Evolutionary conservation across 192 early-diverging fungal species (phyloP), one percentile per base, ranked within the genome.

Genomic region (Rhizophagus clarus): DNA sequence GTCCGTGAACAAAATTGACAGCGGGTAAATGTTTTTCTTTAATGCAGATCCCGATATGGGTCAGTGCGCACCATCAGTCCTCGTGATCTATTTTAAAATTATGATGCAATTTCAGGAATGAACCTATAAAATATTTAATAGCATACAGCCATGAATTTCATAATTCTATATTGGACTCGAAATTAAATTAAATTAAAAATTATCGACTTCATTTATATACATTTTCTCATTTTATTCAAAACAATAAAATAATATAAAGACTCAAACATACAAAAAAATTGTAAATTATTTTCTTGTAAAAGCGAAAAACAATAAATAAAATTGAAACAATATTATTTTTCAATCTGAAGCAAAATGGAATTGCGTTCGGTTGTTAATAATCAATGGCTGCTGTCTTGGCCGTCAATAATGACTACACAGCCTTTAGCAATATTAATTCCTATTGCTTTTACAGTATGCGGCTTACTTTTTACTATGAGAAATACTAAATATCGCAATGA

Each of bases 401-500:
- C 68, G 0, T 70, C 20, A n/a, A 24, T 17, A 14, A 42, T 70
- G 4, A 17, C 68, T 12, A 70, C 68, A n/a, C 68, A 70, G 20
- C 22, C 68, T 37, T 70, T 70, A 37, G 6, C 68, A 17, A 26
- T 70, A 42, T n/a, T 70, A n/a, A 70, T 70, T 70, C 34, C 68
- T 20, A 20, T 40, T 70, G 37, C 31, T 17, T 20, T 70, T n/a
- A 70, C 68, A 14, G 20, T 70, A n/a, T 70, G 15, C 20, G 34
- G 68, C 9, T 42, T 70, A 37, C 20, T 70, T 37, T 70, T 70
- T 1, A n/a, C 68, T 2, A 22, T 37, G 10, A 40, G 2, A 37
- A 70, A 42, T 26, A 29, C 10, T 4, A 66, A 22, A 66, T 29
- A 26, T 56, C 17, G 20, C 20, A 56, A 56, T 4, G 15, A 5